Evolutionary conservation across 2,329 filamentous ascomycete species (phyloP).

Genomic region (Aaosphaeria arxii): DNA sequence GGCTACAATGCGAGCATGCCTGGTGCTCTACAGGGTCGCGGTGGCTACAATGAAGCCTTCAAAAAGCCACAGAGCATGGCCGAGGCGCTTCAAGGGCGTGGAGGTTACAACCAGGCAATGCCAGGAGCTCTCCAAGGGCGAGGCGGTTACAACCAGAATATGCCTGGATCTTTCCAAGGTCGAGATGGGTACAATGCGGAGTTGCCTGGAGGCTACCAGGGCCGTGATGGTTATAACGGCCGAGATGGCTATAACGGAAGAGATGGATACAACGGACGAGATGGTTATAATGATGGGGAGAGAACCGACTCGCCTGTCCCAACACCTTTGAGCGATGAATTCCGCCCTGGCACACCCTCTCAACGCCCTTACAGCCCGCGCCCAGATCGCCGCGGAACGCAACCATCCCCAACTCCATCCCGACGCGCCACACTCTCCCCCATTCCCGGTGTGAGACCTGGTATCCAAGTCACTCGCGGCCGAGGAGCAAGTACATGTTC

Average conservation of each 20-base stretch:
- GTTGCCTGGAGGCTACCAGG: constrained; percentile 5
- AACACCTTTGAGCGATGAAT: constrained; percentile 29
- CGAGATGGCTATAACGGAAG: constrained; percentile 11
- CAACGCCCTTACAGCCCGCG: constrained; percentile 29
- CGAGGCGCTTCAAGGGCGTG: constrained; percentile 17
- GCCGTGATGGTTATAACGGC: constrained; percentile 30
- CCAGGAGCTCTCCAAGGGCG: constrained; percentile 25
- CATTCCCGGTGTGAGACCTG: constrained; percentile 32
- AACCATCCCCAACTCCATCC: constrained; percentile 23
- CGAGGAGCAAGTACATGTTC: constrained; percentile 26
- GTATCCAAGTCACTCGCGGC: constrained; percentile 30
- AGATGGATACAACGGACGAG: constrained; percentile 27
- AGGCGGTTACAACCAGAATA: constrained; percentile 27
- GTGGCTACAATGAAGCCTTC: constrained; percentile 13
- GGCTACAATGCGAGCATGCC: constrained; percentile 14
- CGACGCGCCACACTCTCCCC: constrained; percentile 37
- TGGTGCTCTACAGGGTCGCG: constrained; percentile 26
- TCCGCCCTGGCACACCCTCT: constrained; percentile 29
- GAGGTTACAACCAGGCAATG: constrained; percentile 24
- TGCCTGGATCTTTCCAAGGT: constrained; percentile 23
- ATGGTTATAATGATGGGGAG: constrained; percentile 19
- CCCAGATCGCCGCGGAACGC: constrained; percentile 17
- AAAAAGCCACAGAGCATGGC: constrained; percentile 1
- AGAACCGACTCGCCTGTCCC: constrained; percentile 31
- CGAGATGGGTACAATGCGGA: constrained; percentile 31